A percentile compares a stretch with the other conserved stretches of the same genome.
These are phyloP conservation scores for Beta macrorhiza DNA, from an alignment of 179 eudicot species.

Conservation along the genomic window DNA sequence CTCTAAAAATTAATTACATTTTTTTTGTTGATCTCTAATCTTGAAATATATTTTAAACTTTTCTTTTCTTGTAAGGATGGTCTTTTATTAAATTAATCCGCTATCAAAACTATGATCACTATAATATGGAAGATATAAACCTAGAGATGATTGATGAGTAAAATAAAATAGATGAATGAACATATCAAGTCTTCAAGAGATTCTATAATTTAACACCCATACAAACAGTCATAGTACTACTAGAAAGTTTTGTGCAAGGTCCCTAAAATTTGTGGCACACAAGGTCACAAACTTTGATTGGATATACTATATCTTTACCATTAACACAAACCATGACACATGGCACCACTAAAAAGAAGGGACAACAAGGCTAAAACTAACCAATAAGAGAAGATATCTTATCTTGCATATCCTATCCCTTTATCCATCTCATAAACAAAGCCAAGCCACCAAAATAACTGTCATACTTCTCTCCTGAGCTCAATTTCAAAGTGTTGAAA, in stretches of 20 bases:
- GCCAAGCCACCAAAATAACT: conserved; percentile 29
- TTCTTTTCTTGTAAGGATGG: not conserved
- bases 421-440: conserved; percentile 33
- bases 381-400: conserved; percentile 34
- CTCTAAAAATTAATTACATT: no score
- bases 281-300: conserved; percentile 6
- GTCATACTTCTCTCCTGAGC: not conserved
- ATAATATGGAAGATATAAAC: no score
- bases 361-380: conserved; percentile 13
- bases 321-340: conserved; percentile 19
- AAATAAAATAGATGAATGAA: not conserved
- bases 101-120: not conserved
- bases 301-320: conserved; percentile 24
- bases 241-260: no score
- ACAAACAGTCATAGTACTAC: not conserved
- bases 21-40: no score
- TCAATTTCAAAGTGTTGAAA: not conserved
- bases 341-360: conserved; percentile 19
- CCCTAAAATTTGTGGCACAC: conserved; percentile 15
- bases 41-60: no score
- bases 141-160: not conserved
- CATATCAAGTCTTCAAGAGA: not conserved
- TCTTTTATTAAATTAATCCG: not conserved
- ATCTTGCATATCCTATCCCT: conserved; percentile 37
- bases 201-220: not conserved